Conservation (phyloP, 1,139 yeast genomes). For the Candida sp. region DNA sequence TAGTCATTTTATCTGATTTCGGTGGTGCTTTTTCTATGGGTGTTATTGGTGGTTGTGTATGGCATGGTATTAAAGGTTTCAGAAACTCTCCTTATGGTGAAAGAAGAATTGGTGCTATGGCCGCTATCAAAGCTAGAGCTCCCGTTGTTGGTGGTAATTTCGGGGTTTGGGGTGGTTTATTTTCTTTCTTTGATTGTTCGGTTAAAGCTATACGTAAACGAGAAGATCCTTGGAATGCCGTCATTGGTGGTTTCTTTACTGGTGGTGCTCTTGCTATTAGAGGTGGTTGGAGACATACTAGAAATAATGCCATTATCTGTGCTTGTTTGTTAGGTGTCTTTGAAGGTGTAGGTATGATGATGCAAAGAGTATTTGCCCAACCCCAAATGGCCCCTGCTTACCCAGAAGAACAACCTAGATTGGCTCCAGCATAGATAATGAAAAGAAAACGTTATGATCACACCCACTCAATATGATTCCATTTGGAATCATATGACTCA, state of each 20-base stretch:
- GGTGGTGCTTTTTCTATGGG: slow-evolving; percentile 99
- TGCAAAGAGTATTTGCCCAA: slow-evolving; percentile 89
- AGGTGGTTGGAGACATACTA: slow-evolving; percentile 98
- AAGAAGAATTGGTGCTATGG: slow-evolving; percentile 82
- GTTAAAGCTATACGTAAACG: slow-evolving; percentile 95
- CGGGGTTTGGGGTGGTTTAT: slow-evolving; percentile 99
- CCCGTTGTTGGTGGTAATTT: slow-evolving; percentile 99
- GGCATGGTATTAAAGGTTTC: slow-evolving; percentile 99
- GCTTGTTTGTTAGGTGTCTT: slow-evolving; percentile 95
- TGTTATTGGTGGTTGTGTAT: slow-evolving; percentile 93
- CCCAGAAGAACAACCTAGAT: slow-evolving; percentile 56
- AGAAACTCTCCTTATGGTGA: slow-evolving; percentile 98
- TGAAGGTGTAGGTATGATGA: slow-evolving; percentile 98
- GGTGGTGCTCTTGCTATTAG: slow-evolving; percentile 98
- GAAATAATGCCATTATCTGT: slow-evolving; percentile 97
- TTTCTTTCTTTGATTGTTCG: slow-evolving; percentile 92
- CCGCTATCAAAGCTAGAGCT: slow-evolving; percentile 93
- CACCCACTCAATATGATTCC: too few species aligned
- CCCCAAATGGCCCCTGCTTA: slow-evolving; percentile 79
- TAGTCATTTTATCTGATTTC: slow-evolving; percentile 91
- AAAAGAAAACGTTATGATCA: too few species aligned
- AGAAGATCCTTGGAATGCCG: slow-evolving; percentile 99
- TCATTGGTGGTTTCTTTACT: slow-evolving; percentile 96
- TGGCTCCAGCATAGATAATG: slow-evolving; percentile 38
- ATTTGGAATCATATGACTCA: too few species aligned